Conservation (phyloP, 75 land plant genomes). For the Picea glauca region DNA sequence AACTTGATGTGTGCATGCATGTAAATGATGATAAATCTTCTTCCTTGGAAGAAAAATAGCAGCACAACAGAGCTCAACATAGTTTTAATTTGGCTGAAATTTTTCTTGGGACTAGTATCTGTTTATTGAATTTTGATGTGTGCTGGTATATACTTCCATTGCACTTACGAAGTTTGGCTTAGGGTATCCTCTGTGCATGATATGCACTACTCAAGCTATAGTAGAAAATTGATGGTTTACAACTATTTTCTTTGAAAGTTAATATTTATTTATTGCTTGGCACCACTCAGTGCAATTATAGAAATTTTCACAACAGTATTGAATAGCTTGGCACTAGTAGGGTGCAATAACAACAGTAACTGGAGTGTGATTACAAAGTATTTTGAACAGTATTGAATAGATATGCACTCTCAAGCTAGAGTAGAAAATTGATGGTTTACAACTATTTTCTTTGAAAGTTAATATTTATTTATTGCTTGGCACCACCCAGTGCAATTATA, state of each 20-base stretch:
- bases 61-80: neutral
- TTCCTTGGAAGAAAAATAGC: neutral
- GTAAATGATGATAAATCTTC: conserved; percentile 1
- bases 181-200: neutral
- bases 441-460: neutral
- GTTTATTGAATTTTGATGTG: neutral
- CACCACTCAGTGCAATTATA: neutral
- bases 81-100: neutral
- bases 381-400: no score
- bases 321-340: neutral
- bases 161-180: neutral
- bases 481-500: neutral
- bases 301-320: neutral
- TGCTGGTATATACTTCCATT: neutral
- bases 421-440: no score
- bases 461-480: neutral
- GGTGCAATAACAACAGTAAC: neutral
- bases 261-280: neutral
- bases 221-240: no score
- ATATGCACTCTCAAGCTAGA: no score
- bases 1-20: neutral
- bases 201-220: no score
- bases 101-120: neutral
- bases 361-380: neutral
- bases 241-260: neutral